These are phyloP conservation scores for Rhynchospora breviuscula DNA, from an alignment of 176 grass and related monocot genomes.

Conservation along the genomic window DNA sequence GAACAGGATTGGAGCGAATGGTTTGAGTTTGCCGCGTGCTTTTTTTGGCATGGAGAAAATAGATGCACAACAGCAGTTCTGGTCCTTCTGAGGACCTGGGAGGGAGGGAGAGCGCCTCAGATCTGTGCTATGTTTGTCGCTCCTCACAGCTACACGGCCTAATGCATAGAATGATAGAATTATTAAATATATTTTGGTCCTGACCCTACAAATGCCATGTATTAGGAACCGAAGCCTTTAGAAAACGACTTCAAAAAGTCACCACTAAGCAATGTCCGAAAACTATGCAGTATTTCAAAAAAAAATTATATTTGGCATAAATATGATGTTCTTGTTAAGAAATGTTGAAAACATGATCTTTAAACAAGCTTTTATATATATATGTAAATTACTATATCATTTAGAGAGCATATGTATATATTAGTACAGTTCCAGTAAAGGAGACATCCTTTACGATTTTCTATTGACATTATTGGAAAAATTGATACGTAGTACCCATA, in stretches of 20 bases:
- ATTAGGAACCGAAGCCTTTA: not conserved
- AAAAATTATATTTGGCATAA: too few relatives aligned
- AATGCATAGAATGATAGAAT: not conserved
- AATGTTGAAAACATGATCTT: too few relatives aligned
- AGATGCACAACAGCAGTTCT: not conserved
- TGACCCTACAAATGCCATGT: not conserved
- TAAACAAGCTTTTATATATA: too few relatives aligned
- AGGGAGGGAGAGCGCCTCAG: not conserved
- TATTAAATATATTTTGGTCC: not conserved
- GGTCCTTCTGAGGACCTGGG: not conserved
- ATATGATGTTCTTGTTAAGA: too few relatives aligned
- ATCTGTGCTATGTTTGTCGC: constrained; percentile 15
- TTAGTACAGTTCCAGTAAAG: too few relatives aligned
- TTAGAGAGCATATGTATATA: too few relatives aligned
- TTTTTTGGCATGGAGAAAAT: constrained; percentile 14
- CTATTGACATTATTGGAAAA: too few relatives aligned
- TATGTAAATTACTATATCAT: too few relatives aligned
- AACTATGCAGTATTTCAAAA: too few relatives aligned
- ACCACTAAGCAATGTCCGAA: too few relatives aligned
- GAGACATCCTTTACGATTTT: too few relatives aligned
- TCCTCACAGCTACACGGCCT: constrained; percentile 8
- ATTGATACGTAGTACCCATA: too few relatives aligned
- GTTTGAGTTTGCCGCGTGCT: constrained; percentile 9
- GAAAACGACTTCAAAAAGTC: not conserved
- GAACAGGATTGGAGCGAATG: not conserved